A percentile compares a stretch with the other conserved stretches of the same genome.
Conservation (phyloP, 2,329 filamentous ascomycete species). For the Paecilomyces sp. region DNA sequence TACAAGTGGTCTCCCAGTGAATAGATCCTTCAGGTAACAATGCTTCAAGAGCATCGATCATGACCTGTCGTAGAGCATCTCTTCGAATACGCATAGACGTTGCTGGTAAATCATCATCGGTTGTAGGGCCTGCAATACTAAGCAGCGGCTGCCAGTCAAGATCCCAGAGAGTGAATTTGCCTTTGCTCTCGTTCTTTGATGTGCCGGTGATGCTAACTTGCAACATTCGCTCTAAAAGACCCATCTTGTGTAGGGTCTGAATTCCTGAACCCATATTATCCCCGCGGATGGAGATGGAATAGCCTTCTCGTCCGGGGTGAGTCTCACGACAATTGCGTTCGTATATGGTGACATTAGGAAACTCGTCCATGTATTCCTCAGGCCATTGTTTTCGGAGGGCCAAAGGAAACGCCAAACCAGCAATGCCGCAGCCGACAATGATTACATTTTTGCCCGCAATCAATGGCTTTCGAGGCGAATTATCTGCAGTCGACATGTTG, state of each 20-base stretch:
- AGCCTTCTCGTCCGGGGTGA: slow-evolving; percentile 14
- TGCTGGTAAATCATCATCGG: not conserved
- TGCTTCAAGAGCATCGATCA: slow-evolving; percentile 16
- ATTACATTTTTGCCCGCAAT: slow-evolving; percentile 31
- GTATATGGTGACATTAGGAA: slow-evolving; percentile 33
- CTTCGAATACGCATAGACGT: slow-evolving; percentile 10
- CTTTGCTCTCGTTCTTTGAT: not conserved
- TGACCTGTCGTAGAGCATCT: slow-evolving; percentile 9
- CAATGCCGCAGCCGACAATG: slow-evolving; percentile 38
- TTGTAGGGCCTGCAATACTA: not conserved
- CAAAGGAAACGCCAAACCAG: slow-evolving; percentile 37
- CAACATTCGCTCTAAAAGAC: slow-evolving; percentile 12
- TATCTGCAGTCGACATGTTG: not conserved
- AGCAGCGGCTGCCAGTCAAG: slow-evolving; percentile 4
- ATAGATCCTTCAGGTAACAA: slow-evolving; percentile 1
- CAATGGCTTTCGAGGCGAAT: not conserved
- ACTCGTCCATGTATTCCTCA: slow-evolving; percentile 8
- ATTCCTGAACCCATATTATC: slow-evolving; percentile 15
- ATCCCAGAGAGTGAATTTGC: slow-evolving; percentile 5
- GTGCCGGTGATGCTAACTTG: slow-evolving; percentile 8
- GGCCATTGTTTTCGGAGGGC: slow-evolving; percentile 35
- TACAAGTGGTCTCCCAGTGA: slow-evolving; percentile 8
- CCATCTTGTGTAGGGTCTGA: slow-evolving; percentile 17
- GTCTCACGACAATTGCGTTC: slow-evolving; percentile 34
- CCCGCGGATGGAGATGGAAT: slow-evolving; percentile 18